Base-by-base conservation (phyloP, 2,329 filamentous ascomycete genomes). In the Penicillium sclerotiorum region DNA sequence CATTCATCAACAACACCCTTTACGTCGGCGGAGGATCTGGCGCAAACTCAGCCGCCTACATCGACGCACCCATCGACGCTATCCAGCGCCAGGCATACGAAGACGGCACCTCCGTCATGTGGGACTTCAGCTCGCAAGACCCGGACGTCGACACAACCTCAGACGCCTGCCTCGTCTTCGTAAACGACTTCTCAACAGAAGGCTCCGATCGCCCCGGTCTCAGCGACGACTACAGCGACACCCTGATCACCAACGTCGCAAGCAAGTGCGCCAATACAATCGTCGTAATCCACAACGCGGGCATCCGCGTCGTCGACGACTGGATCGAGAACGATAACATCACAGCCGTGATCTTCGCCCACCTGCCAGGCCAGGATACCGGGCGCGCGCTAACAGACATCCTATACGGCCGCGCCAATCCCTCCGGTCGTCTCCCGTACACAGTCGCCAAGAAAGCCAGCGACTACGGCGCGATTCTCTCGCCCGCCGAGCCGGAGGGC, bases 301-400 rank as follows among this genome's bases (percentile, higher is more conserved):
- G 44, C 7, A 47, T 51, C 35, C 38, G 44, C 8, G 21, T 39
- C 15, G 79, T 87, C 0, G 53, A 58, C 12, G 70, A 73, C 1
- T 88, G 82, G 73, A 74, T 83, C 51, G 79, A 87, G 41, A 78
- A 88, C 50, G 71, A 77, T 7, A 87, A 88, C 53, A 78, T 88
- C 27, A 87, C 83, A 0, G 83, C 79, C 1, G 71, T 88, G 13
- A 73, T 88, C 0, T 83, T 83, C 56, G 84, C 82, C 4, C 84
- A 87, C 59, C 71, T 87, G 0, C 85, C 84, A 0, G 85, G 85
- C 0, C 82, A 88, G 59, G 81, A 85, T 48, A 81, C 79, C 1
- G 85, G 85, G 0, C 68, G 71, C 1, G 78, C 82, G 0, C 60
- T 86, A 5, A 78, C 80, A 0, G 74, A 78, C 1, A 62, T 87